Conservation (phyloP, 2,329 filamentous ascomycete species). For the Cladosporium velox region DNA sequence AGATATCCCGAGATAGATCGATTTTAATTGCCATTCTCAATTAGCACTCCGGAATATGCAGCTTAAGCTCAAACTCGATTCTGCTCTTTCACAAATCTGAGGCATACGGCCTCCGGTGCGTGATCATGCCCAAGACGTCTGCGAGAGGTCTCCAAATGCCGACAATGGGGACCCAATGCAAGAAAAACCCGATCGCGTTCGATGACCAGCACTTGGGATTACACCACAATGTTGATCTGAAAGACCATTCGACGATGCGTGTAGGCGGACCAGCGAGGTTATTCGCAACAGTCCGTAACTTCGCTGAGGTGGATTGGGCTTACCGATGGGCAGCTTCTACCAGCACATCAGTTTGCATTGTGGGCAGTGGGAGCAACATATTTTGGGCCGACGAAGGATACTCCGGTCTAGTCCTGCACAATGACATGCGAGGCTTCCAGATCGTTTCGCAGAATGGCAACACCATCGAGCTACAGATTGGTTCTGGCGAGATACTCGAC, state of each 20-base stretch:
- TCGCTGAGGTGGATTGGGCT: not conserved
- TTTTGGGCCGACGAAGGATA: conserved; percentile 10
- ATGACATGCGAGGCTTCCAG: not conserved
- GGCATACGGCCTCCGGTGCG: not conserved
- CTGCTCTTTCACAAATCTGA: not conserved
- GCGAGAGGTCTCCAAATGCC: not conserved
- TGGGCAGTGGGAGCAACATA: conserved; percentile 10
- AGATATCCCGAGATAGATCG: not conserved
- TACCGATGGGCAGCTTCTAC: not conserved
- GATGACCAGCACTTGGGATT: not conserved
- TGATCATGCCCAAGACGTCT: fast-evolving
- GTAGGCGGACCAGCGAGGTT: not conserved
- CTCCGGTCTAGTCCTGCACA: not conserved
- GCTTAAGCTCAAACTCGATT: too few species aligned
- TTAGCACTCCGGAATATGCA: too few species aligned
- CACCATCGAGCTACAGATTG: not conserved
- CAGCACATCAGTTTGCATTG: not conserved
- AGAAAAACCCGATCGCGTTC: too few species aligned
- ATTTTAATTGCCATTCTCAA: too few species aligned
- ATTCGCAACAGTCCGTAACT: not conserved
- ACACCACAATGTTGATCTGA: not conserved
- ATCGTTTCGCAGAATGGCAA: not conserved
- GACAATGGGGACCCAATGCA: too few species aligned
- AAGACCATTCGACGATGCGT: not conserved
- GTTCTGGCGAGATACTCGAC: conserved; percentile 2